Percentiles rank a stretch among this genome's conserved stretches.
Evolutionary conservation across 2,329 filamentous ascomycete genomes (phyloP).

Genomic region (Botrytis pseudocinerea): DNA sequence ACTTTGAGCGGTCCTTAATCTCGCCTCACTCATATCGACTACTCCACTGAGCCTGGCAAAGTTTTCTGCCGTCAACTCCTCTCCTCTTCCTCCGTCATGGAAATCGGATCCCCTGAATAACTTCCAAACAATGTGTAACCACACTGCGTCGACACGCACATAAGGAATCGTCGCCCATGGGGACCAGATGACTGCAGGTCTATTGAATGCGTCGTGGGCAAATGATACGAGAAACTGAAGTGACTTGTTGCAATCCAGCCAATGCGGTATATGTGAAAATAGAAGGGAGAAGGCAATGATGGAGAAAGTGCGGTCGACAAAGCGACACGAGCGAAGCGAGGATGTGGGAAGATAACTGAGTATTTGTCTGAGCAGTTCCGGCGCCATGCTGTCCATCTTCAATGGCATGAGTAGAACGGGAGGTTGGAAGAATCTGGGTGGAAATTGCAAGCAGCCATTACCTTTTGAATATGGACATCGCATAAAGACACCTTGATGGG

Average conservation of each 20-base stretch:
- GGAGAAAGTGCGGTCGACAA: conserved; percentile 29
- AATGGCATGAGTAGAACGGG: conserved; percentile 20
- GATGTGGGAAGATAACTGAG: conserved; percentile 26
- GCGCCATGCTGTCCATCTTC: conserved; percentile 25
- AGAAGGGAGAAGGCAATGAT: conserved; percentile 23
- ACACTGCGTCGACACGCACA: conserved; percentile 24
- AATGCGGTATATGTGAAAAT: conserved; percentile 30
- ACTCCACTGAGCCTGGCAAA: conserved; percentile 32
- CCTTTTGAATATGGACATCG: not conserved
- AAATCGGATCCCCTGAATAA: conserved; percentile 16
- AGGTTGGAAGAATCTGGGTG: not conserved
- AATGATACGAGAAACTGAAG: conserved; percentile 12
- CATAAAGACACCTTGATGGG: not conserved
- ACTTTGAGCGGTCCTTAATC: conserved; percentile 32
- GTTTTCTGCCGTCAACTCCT: conserved; percentile 26
- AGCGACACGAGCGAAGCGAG: conserved; percentile 27
- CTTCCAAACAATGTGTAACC: conserved; percentile 31
- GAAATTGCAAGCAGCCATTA: not conserved
- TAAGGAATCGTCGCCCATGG: conserved; percentile 27
- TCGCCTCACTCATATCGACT: conserved; percentile 30
- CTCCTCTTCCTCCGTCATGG: not conserved
- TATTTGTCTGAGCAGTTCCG: conserved; percentile 30
- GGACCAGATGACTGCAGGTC: not conserved
- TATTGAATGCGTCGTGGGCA: not conserved
- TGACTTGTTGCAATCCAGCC: conserved; percentile 24